phyloP scores from a whole-genome alignment of 2,329 filamentous ascomycete species.

The Cercospora sojina region DNA sequence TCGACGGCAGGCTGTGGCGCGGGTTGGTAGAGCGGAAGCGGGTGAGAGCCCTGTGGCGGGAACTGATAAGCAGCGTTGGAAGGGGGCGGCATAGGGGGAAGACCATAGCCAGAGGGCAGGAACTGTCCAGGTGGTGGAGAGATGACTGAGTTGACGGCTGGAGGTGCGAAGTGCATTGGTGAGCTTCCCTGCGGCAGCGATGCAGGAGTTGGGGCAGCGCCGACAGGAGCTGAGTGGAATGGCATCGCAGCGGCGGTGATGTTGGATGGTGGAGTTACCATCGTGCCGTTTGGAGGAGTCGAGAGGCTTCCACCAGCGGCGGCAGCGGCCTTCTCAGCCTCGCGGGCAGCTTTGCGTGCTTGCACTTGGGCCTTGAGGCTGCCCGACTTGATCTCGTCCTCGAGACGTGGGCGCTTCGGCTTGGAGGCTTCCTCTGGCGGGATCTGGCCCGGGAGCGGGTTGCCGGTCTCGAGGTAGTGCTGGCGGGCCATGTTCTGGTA shows the following conservation, averaged over 20 bases:
- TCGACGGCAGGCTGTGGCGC: neutral
- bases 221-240: neutral
- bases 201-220: neutral
- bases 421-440: neutral
- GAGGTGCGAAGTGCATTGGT: neutral
- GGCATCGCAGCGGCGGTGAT: neutral
- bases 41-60: neutral
- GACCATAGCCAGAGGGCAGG: neutral
- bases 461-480: constrained; percentile 76
- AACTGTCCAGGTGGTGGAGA: neutral
- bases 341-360: neutral
- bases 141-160: neutral
- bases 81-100: neutral
- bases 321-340: constrained; percentile 12
- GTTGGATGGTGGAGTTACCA: neutral
- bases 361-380: neutral
- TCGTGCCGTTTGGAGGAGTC: neutral
- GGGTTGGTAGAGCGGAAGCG: neutral
- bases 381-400: neutral
- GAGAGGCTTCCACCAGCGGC: neutral
- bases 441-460: constrained; percentile 61
- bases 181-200: neutral
- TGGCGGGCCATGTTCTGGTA: constrained; percentile 85
- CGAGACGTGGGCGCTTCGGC: constrained; percentile 3
- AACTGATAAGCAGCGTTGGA: neutral